These are phyloP conservation scores for Penicillium macrosclerotiorum DNA, from an alignment of 495 filamentous ascomycete genomes.

Conservation along the genomic window DNA sequence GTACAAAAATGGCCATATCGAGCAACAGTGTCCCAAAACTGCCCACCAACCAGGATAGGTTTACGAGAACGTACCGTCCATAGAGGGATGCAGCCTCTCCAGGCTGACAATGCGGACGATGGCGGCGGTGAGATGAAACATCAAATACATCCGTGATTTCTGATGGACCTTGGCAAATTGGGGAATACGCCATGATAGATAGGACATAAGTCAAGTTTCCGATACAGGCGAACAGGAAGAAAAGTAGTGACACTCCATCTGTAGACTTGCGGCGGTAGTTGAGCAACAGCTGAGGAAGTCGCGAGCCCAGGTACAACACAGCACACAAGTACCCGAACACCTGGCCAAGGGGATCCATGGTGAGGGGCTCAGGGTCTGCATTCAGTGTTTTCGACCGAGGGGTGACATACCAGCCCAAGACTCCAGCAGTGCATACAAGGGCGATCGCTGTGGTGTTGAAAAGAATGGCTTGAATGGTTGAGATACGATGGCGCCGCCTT, in stretches of 20 bases:
- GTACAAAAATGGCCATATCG: slow-evolving; percentile 81
- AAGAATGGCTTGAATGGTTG: slow-evolving; percentile 57
- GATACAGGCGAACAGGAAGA: slow-evolving; percentile 95
- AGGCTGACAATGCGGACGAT: slow-evolving; percentile 37
- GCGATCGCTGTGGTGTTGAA: slow-evolving; percentile 72
- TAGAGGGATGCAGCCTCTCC: slow-evolving; percentile 63
- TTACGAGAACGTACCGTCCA: slow-evolving; percentile 77
- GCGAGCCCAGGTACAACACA: slow-evolving; percentile 79
- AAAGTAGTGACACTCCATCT: slow-evolving; percentile 85
- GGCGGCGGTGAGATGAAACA: slow-evolving; percentile 4
- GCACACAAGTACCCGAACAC: slow-evolving; percentile 86
- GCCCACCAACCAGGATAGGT: slow-evolving; percentile 84
- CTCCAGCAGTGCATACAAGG: slow-evolving; percentile 77
- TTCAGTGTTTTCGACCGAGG: slow-evolving; percentile 25
- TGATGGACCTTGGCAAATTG: slow-evolving; percentile 43
- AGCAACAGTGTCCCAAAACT: slow-evolving; percentile 83
- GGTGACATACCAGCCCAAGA: slow-evolving; percentile 82
- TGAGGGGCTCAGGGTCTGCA: slow-evolving; percentile 37
- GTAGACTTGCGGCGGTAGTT: slow-evolving; percentile 89
- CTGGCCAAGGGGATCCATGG: slow-evolving; percentile 75
- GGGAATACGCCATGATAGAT: slow-evolving; percentile 84
- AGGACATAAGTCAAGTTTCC: slow-evolving; percentile 92
- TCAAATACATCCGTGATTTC: slow-evolving; percentile 12
- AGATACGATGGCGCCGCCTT: slow-evolving; percentile 24
- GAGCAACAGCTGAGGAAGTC: slow-evolving; percentile 83